phyloP scores from a whole-genome alignment of 1,284 basidiomycete species.

The Cutaneotrichosporon mucoides region DNA sequence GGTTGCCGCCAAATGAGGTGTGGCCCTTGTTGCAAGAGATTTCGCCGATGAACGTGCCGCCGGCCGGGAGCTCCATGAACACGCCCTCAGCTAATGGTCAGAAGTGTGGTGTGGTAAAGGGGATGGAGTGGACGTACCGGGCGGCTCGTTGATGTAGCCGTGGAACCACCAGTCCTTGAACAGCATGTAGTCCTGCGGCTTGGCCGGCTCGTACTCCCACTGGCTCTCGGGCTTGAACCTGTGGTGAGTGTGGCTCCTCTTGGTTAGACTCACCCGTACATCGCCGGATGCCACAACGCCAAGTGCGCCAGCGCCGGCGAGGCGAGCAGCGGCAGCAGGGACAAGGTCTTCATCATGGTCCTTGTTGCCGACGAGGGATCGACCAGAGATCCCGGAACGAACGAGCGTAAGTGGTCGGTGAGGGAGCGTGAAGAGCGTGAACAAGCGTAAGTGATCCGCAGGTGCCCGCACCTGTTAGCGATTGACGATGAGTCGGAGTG shows the following conservation, averaged over 20 bases:
- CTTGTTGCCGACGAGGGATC: too few relatives aligned
- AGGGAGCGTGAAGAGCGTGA: too few relatives aligned
- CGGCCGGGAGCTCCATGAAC: slow-evolving; percentile 40
- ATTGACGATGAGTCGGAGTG: too few relatives aligned
- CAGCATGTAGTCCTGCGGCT: slow-evolving; percentile 56
- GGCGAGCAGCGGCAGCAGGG: not conserved
- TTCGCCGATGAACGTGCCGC: slow-evolving; percentile 35
- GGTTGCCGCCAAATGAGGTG: slow-evolving; percentile 19
- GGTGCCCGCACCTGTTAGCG: too few relatives aligned
- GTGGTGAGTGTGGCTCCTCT: not conserved
- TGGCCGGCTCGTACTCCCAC: slow-evolving; percentile 26
- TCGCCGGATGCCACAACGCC: slow-evolving; percentile 36
- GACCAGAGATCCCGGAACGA: too few relatives aligned
- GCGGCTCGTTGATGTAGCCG: slow-evolving; percentile 34
- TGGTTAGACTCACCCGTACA: slow-evolving; percentile 38
- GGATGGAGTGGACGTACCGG: slow-evolving; percentile 9
- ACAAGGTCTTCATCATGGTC: not conserved
- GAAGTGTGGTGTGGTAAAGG: not conserved
- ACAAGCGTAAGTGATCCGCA: too few relatives aligned
- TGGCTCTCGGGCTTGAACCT: slow-evolving; percentile 55
- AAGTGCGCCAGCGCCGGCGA: slow-evolving; percentile 31
- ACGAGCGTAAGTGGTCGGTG: too few relatives aligned
- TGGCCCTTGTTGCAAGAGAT: slow-evolving; percentile 37
- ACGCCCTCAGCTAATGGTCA: slow-evolving; percentile 16
- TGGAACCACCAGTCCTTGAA: slow-evolving; percentile 69